These are phyloP conservation scores for Maudiozyma serrabonitensis DNA, from an alignment of 805 yeast species.

Conservation along the genomic window DNA sequence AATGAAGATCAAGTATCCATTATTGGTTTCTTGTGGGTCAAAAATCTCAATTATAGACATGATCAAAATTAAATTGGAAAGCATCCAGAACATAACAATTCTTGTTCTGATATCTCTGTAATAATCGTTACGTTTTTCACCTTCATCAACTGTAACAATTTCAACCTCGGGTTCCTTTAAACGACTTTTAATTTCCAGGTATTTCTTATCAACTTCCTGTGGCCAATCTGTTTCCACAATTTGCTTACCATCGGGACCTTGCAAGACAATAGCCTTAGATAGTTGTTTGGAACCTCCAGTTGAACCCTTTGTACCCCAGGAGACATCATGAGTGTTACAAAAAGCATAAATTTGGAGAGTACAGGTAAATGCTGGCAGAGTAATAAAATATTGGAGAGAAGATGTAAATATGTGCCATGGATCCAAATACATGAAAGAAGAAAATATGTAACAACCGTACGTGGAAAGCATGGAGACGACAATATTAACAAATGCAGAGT, in stretches of 20 bases:
- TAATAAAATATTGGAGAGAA: constrained; percentile 74
- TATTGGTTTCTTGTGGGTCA: constrained; percentile 51
- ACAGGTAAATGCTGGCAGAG: constrained; percentile 87
- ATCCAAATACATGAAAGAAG: constrained; percentile 79
- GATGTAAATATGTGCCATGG: constrained; percentile 96
- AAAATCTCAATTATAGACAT: constrained; percentile 85
- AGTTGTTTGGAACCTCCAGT: constrained; percentile 57
- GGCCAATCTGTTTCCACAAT: constrained; percentile 52
- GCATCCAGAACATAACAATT: constrained; percentile 92
- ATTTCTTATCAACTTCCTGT: constrained; percentile 31
- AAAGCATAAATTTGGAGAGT: constrained; percentile 92
- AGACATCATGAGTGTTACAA: constrained; percentile 93
- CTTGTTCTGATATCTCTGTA: constrained; percentile 91
- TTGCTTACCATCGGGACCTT: constrained; percentile 74
- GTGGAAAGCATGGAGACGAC: constrained; percentile 82
- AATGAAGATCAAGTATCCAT: constrained; percentile 72
- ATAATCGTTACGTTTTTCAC: constrained; percentile 56
- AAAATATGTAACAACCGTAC: constrained; percentile 75
- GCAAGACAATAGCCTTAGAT: constrained; percentile 74
- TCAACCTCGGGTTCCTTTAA: constrained; percentile 28
- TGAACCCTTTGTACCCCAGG: constrained; percentile 97
- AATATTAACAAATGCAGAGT: constrained; percentile 57
- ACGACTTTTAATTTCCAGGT: constrained; percentile 29
- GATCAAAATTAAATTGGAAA: constrained; percentile 67
- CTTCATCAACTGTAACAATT: constrained; percentile 22